Percentiles rank a stretch among this genome's conserved stretches.
Evolutionary conservation across 305 asterid genomes (phyloP).

Genomic region (Fraxinus angustifolia): DNA sequence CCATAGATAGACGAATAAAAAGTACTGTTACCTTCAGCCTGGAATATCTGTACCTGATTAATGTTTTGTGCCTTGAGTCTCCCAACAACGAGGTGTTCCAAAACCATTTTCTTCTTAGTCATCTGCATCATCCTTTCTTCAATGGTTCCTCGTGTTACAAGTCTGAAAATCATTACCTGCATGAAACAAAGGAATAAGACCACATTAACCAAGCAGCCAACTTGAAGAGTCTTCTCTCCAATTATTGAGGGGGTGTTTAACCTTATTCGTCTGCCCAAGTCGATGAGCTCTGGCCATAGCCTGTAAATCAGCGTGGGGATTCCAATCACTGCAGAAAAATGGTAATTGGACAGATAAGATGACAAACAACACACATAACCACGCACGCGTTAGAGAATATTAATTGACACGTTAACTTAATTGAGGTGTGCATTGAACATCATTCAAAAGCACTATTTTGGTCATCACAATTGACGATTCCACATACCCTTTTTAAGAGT

Average conservation of each 20-base stretch:
- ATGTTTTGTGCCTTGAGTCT: slow-evolving; percentile 80
- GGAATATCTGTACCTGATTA: slow-evolving; percentile 63
- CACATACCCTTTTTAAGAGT: background rate
- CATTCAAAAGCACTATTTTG: background rate
- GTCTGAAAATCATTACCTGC: slow-evolving; percentile 94
- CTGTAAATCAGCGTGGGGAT: slow-evolving; percentile 98
- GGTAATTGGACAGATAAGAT: background rate
- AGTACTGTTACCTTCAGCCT: background rate
- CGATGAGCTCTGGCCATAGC: slow-evolving; percentile 99
- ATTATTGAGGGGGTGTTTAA: slow-evolving; percentile 19
- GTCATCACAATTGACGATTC: background rate
- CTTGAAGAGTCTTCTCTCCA: slow-evolving; percentile 23
- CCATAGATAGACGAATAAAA: background rate
- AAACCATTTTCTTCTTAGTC: slow-evolving; percentile 95
- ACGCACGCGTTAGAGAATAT: background rate
- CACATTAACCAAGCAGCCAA: slow-evolving; percentile 19
- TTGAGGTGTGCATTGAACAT: background rate
- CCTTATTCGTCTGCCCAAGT: slow-evolving; percentile 98
- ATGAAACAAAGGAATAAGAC: slow-evolving; percentile 21
- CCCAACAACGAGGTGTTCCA: slow-evolving; percentile 96
- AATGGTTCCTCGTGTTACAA: slow-evolving; percentile 78
- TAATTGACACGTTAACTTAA: background rate
- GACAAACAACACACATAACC: background rate
- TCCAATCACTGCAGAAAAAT: slow-evolving; percentile 75
- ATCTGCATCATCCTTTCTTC: slow-evolving; percentile 99